Conservation (phyloP, 1,284 basidiomycete species). For the Uromyces viciae-fabae region DNA sequence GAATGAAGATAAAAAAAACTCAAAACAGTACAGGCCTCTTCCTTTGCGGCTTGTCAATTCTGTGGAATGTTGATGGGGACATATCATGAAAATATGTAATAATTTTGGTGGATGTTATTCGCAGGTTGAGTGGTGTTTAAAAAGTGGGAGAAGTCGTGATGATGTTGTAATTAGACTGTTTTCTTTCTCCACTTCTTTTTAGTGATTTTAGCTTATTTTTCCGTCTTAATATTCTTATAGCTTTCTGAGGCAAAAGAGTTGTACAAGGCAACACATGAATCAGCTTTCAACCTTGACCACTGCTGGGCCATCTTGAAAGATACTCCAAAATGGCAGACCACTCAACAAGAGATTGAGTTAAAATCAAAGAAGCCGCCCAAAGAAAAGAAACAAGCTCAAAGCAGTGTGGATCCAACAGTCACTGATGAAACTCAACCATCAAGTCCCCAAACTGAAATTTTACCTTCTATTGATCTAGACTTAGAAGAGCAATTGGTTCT, state of each 20-base stretch:
- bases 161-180: background rate
- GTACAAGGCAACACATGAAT: background rate
- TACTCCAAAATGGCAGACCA: background rate
- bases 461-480: background rate
- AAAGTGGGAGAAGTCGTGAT: background rate
- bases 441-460: background rate
- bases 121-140: background rate
- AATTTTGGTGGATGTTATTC: background rate
- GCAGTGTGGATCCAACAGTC: background rate
- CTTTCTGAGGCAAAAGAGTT: background rate
- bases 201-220: background rate
- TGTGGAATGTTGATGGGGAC: background rate
- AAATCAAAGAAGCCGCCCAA: background rate
- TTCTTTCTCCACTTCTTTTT: background rate
- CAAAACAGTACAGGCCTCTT: background rate
- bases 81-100: background rate
- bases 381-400: background rate
- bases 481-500: background rate
- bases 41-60: background rate
- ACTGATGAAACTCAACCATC: background rate
- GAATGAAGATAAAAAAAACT: background rate
- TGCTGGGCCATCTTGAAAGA: background rate
- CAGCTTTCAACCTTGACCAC: background rate
- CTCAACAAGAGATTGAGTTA: background rate
- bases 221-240: too few relatives aligned